phyloP scores from a whole-genome alignment of 768 basidiomycete species.

The Pleurotus eryngii region DNA sequence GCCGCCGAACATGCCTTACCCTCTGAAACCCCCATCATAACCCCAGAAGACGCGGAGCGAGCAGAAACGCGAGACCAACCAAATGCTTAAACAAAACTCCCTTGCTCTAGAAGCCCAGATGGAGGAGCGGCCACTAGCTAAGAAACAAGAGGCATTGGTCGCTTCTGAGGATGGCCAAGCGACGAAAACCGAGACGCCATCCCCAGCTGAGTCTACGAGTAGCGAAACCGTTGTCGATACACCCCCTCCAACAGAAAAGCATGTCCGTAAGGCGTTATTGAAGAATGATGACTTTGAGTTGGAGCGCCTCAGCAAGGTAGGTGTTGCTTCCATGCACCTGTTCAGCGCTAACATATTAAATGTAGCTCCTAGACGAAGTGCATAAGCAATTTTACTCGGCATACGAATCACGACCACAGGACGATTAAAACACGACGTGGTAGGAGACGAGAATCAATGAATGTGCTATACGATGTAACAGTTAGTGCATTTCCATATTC shows the following conservation, averaged over 20 bases:
- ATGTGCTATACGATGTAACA: slow-evolving; percentile 66
- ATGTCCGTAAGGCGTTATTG: slow-evolving; percentile 67
- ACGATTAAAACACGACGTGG: slow-evolving; percentile 17
- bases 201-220: slow-evolving; percentile 13
- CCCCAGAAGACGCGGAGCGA: slow-evolving; percentile 39
- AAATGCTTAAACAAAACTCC: slow-evolving; percentile 66
- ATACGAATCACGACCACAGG: slow-evolving; percentile 46
- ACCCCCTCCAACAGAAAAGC: slow-evolving; percentile 38
- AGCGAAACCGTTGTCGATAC: slow-evolving; percentile 11
- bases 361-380: slow-evolving; percentile 76
- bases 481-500: slow-evolving; percentile 40
- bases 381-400: slow-evolving; percentile 74
- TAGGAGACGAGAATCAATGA: slow-evolving; percentile 24
- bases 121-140: slow-evolving; percentile 83
- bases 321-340: neutral
- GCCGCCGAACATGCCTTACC: slow-evolving; percentile 18
- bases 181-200: slow-evolving; percentile 15
- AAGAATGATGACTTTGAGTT: slow-evolving; percentile 89
- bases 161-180: slow-evolving; percentile 28
- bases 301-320: slow-evolving; percentile 67
- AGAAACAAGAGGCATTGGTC: slow-evolving; percentile 77
- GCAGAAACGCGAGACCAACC: slow-evolving; percentile 48
- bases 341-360: neutral
- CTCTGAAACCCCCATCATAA: slow-evolving; percentile 18
- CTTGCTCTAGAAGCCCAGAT: slow-evolving; percentile 80